These are phyloP conservation scores for Boletus sp. DNA, from an alignment of 768 basidiomycete genomes.

Conservation along the genomic window DNA sequence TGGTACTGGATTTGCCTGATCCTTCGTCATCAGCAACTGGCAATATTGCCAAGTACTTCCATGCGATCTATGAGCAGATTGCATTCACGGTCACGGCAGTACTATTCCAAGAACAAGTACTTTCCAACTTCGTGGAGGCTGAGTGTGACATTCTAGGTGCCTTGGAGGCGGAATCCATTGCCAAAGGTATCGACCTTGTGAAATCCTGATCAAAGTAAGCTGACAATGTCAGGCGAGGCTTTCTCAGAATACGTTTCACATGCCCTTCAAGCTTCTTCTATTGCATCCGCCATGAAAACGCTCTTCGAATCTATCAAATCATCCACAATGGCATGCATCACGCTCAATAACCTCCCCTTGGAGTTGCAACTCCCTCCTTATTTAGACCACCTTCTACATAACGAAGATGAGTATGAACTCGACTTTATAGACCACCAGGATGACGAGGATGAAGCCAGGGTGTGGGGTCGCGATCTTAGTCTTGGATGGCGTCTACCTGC, in stretches of 20 bases:
- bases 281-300: slow-evolving; percentile 76
- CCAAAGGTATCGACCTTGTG: slow-evolving; percentile 57
- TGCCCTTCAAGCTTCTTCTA: slow-evolving; percentile 63
- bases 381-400: slow-evolving; percentile 68
- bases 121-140: slow-evolving; percentile 79
- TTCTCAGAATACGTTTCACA: slow-evolving; percentile 55
- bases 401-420: slow-evolving; percentile 54
- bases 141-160: slow-evolving; percentile 72
- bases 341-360: slow-evolving; percentile 74
- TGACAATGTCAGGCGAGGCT: slow-evolving; percentile 48
- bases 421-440: slow-evolving; percentile 51
- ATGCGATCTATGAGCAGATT: slow-evolving; percentile 86
- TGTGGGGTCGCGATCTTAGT: slow-evolving; percentile 68
- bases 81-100: slow-evolving; percentile 91
- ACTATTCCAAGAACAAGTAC: slow-evolving; percentile 86
- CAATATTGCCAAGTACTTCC: slow-evolving; percentile 75
- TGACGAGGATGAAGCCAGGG: slow-evolving; percentile 48
- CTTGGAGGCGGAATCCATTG: slow-evolving; percentile 67
- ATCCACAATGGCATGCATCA: slow-evolving; percentile 73
- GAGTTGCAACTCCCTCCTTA: slow-evolving; percentile 86
- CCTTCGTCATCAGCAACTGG: slow-evolving; percentile 82
- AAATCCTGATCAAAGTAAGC: background rate
- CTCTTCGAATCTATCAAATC: slow-evolving; percentile 79
- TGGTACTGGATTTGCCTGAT: slow-evolving; percentile 88
- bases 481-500: slow-evolving; percentile 72